These are phyloP conservation scores for Erodium maritimum DNA, from an alignment of 345 rosid genomes.

Conservation along the genomic window DNA sequence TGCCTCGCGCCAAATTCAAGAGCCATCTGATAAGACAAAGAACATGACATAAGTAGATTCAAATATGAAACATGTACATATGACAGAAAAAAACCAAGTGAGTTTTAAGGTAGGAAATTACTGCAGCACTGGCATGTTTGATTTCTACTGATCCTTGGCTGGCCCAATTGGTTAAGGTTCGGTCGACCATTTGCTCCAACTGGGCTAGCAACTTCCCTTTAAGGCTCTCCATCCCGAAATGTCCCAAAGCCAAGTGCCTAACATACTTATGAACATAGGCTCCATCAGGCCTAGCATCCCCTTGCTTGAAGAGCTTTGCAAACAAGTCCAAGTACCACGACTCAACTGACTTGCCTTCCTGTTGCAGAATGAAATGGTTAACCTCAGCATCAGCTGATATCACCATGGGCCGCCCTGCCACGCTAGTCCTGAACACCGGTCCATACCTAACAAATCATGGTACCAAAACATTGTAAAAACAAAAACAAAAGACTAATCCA, in stretches of 20 bases:
- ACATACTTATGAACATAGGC: slow-evolving; percentile 15
- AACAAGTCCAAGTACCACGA: slow-evolving; percentile 13
- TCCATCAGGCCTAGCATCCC: neutral
- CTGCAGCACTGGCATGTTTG: slow-evolving; percentile 6
- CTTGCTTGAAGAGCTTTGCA: slow-evolving; percentile 10
- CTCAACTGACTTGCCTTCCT: slow-evolving; percentile 12
- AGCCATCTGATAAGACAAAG: slow-evolving; percentile 7
- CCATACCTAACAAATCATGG: slow-evolving; percentile 7
- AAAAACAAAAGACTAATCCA: neutral
- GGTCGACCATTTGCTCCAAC: slow-evolving; percentile 5
- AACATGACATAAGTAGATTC: neutral
- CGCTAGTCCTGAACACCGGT: slow-evolving; percentile 13
- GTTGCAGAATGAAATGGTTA: slow-evolving; percentile 13
- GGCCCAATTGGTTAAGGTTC: slow-evolving; percentile 12
- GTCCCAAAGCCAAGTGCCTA: slow-evolving; percentile 1
- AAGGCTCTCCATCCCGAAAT: slow-evolving; percentile 17
- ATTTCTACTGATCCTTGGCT: slow-evolving; percentile 12
- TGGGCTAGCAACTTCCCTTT: slow-evolving; percentile 11
- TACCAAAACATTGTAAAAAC: neutral
- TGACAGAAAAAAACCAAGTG: neutral
- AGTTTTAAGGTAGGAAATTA: neutral
- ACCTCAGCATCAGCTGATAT: slow-evolving; percentile 16
- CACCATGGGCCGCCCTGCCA: slow-evolving; percentile 12
- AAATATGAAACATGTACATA: too few relatives aligned
- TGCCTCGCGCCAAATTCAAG: slow-evolving; percentile 14